Conservation (phyloP, 768 basidiomycete genomes). For the Suillus fuscotomentosus region DNA sequence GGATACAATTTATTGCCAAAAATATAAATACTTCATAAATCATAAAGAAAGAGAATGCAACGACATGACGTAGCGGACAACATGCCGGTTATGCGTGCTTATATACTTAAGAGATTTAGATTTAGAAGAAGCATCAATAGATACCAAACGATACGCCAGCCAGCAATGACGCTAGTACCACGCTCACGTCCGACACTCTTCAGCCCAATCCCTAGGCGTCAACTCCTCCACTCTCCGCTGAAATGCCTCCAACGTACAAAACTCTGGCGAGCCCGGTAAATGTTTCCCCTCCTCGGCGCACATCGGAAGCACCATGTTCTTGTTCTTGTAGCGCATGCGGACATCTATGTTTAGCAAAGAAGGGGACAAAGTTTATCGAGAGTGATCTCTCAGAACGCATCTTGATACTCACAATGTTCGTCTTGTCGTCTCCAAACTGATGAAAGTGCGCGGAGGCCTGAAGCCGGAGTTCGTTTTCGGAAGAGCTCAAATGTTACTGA, state of each 20-base stretch:
- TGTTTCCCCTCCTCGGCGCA: slow-evolving; percentile 70
- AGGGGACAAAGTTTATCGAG: too few species aligned
- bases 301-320: slow-evolving; percentile 56
- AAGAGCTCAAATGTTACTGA: slow-evolving; percentile 76
- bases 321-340: slow-evolving; percentile 78
- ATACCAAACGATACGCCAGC: neutral
- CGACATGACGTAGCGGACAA: too few species aligned
- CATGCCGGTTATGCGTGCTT: too few species aligned
- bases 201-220: slow-evolving; percentile 63
- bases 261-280: slow-evolving; percentile 65
- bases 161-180: neutral
- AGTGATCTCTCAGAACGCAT: slow-evolving; percentile 7
- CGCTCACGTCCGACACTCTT: slow-evolving; percentile 46
- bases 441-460: neutral
- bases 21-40: too few species aligned
- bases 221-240: slow-evolving; percentile 58
- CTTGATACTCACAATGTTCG: neutral
- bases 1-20: too few species aligned
- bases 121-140: neutral
- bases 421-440: neutral
- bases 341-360: slow-evolving; percentile 25
- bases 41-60: too few species aligned
- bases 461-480: slow-evolving; percentile 30
- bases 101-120: too few species aligned
- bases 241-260: slow-evolving; percentile 70